Evolutionary conservation across 305 asterid genomes (phyloP).

Genomic region (Fraxinus greggii): DNA sequence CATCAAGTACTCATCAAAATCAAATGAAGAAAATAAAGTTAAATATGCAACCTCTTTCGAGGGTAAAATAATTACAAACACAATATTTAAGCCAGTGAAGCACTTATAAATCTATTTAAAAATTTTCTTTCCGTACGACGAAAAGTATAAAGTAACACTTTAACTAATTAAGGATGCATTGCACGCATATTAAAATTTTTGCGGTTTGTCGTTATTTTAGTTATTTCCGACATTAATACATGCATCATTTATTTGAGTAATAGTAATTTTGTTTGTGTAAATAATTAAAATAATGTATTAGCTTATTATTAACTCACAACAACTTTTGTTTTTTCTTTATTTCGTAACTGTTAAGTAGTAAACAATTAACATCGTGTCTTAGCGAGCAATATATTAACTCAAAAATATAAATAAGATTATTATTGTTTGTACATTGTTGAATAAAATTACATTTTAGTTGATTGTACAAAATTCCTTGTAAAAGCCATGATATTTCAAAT

Average conservation of each 20-base stretch:
- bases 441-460: not conserved
- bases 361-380: not conserved
- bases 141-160: not conserved
- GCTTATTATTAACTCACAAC: not conserved
- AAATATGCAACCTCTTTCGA: not conserved
- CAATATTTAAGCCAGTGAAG: not conserved
- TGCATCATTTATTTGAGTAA: not conserved
- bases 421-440: not conserved
- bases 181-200: not conserved
- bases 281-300: not conserved
- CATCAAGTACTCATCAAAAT: not conserved
- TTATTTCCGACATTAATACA: not conserved
- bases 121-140: not conserved
- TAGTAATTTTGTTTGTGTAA: not conserved
- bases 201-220: constrained; percentile 5
- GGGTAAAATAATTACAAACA: not conserved
- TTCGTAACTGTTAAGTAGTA: not conserved
- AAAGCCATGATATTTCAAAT: not conserved
- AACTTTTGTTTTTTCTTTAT: not conserved
- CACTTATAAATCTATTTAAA: not conserved
- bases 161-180: not conserved
- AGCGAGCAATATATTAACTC: not conserved
- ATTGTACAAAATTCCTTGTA: not conserved
- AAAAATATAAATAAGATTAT: not conserved
- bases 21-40: not conserved